Conservation (phyloP, 169 alveolate genomes). For the Cryptosporidium xiaoi region DNA sequence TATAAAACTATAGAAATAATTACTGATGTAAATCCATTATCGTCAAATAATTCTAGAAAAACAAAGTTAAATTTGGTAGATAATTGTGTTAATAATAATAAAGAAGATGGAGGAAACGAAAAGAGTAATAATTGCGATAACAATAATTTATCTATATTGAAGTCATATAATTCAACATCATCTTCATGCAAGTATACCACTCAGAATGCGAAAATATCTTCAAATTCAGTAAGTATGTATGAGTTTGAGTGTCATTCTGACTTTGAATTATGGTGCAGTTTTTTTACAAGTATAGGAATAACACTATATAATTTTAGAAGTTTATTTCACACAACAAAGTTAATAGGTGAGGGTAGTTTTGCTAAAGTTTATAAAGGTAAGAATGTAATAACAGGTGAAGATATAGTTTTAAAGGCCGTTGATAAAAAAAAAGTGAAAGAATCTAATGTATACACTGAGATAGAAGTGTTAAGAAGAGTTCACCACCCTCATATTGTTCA, state of each 20-base stretch:
- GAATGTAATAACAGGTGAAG: slow-evolving; percentile 79
- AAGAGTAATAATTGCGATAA: background rate
- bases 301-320: slow-evolving; percentile 34
- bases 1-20: slow-evolving; percentile 40
- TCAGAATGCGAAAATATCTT: slow-evolving; percentile 12
- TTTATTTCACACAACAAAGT: slow-evolving; percentile 51
- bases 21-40: background rate
- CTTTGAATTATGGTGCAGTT: slow-evolving; percentile 56
- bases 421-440: slow-evolving; percentile 81
- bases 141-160: background rate
- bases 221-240: slow-evolving; percentile 43
- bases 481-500: slow-evolving; percentile 86
- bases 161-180: background rate
- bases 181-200: background rate
- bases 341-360: slow-evolving; percentile 81
- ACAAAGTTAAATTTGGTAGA: background rate
- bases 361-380: slow-evolving; percentile 80
- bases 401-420: slow-evolving; percentile 80
- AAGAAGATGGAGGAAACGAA: background rate
- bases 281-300: slow-evolving; percentile 60
- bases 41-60: background rate
- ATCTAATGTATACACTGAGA: slow-evolving; percentile 84
- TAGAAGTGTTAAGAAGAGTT: slow-evolving; percentile 83
- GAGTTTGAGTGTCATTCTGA: slow-evolving; percentile 64
- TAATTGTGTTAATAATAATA: background rate